Base-by-base conservation (phyloP, 164 flowering plant species). In the Piper betle region DNA sequence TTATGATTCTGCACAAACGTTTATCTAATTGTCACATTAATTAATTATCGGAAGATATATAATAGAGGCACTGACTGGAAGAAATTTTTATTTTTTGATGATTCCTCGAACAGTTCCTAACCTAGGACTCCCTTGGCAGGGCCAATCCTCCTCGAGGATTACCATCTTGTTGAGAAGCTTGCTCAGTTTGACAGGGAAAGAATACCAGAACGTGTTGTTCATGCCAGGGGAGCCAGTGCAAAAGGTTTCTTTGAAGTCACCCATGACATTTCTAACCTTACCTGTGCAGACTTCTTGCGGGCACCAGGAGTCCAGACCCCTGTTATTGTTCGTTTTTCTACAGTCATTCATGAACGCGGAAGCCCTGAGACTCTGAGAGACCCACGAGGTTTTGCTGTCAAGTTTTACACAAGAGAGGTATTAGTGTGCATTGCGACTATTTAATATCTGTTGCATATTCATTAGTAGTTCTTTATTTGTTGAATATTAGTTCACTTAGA, bases 221-320 rank as follows among this genome's bases (percentile, higher is more conserved):
- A 93, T 78, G 99, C 99, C 63, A 84, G 99, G 77, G 99, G 99
- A 73, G 96, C 96, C 53, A 93, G 97, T 83, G 99, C 97, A 48
- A 93, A 93, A 78, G 99, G 99, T 0, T 93, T 93, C 73, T 93
- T 93, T 75, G 98, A 93, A 77, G 97, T 86, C 66, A 93, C 98
- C 41, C 97, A 89, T 73, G 97, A 93, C 63, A 74, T 93, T 50
- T 77, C 97, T 61, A 71, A 85, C 66, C 95, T 90, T 52, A 79
- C 92, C 12, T 90, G 97, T 73, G 99, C 99, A 55, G 99, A 93
- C 69, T 90, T 93, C 72, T 90, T 90, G 55, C 81, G 97, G 16
- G 89, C 94, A 55, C 97, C 99, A n/a, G 99, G 99, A 43, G 99
- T 88, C 56, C 99, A 93, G 67, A 93, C 99, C 20, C 96, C 97